Evolutionary conservation across 2,329 filamentous ascomycete species (phyloP).

Genomic region (Penicillium freii): DNA sequence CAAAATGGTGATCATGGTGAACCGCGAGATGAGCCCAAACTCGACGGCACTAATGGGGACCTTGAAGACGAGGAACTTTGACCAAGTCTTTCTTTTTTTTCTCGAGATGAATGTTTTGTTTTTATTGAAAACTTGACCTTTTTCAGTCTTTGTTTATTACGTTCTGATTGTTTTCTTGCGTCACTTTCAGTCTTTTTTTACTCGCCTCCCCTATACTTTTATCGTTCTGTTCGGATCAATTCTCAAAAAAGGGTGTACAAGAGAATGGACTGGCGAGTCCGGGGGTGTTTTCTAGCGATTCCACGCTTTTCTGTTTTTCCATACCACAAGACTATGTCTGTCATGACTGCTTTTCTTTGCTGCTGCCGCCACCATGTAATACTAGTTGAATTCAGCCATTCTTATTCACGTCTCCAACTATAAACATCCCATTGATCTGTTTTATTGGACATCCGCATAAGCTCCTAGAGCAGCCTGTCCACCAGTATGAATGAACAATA

Average conservation of each 20-base stretch:
- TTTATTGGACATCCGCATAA: conserved; percentile 22
- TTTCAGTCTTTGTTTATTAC: conserved; percentile 7
- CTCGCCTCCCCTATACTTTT: conserved; percentile 11
- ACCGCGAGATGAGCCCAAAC: conserved; percentile 12
- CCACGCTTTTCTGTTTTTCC: conserved; percentile 11
- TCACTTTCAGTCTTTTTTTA: conserved; percentile 10
- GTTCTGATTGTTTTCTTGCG: conserved; percentile 7
- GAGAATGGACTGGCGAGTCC: conserved; percentile 20
- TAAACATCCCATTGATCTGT: not conserved
- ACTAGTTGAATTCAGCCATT: conserved; percentile 29
- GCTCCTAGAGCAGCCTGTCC: conserved; percentile 36
- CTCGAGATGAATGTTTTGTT: conserved; percentile 8
- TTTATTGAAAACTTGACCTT: conserved; percentile 13
- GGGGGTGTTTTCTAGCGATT: conserved; percentile 20
- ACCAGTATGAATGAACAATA: conserved; percentile 40
- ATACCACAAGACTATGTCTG: conserved; percentile 22
- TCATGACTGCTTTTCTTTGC: conserved; percentile 21
- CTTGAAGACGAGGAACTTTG: conserved; percentile 5
- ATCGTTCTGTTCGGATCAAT: conserved; percentile 10
- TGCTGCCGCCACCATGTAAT: conserved; percentile 26
- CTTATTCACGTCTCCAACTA: not conserved
- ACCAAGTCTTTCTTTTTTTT: not conserved
- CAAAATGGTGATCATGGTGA: conserved; percentile 23
- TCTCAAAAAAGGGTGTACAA: conserved; percentile 24
- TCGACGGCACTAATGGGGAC: not conserved